Base-by-base conservation (phyloP, 768 basidiomycete genomes). In the Harrya chromipes region DNA sequence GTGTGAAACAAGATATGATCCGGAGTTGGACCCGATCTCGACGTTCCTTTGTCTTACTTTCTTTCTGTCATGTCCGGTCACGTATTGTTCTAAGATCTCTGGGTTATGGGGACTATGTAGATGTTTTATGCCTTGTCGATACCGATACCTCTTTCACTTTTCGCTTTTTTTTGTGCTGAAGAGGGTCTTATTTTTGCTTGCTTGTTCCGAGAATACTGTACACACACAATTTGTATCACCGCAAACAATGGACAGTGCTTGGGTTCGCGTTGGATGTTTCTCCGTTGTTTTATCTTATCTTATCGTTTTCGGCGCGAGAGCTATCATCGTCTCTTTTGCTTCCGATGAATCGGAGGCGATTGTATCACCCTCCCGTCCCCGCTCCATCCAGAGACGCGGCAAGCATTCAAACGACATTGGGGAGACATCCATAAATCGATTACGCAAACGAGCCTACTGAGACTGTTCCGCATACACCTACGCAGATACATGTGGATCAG, bases 401-500 rank as follows among this genome's bases (percentile, higher is more conserved):
- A 14, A 6, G 31, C 31, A 31, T 31, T 12, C 31, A 31, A 31
- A 12, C 31, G 13, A 27, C 26, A 9, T 27, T 14, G 31, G 13
- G 2, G 6, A 31, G 31, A 6, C 23, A 23, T 23, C 23, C 23
- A 6, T 23, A 11, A 11, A 29, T 29, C 29, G 11, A 29, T 13
- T 11, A 29, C 29, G 29, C 29, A 29, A 12, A 29, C 29, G 4
- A 26, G 26, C 26, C 29, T 37, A 49, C 19, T 42, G 41, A 27
- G 47, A 70, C 58, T 88, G 85, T 64, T 90, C 87, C 19, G 87
- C 84, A 58, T 89, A 89, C 34, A 89, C 69, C 80, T 80, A 34
- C 14, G 40, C 46, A 6, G n/a, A 6, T 24, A 26, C 26, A 26
- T 26, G 26, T 39, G 34, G 16, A 40, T 55, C 41, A 53, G 40